Percentiles rank a stretch among this genome's conserved stretches.
Conservation (phyloP, 495 filamentous ascomycete species). For the Aspergillus incahuasiensis region DNA sequence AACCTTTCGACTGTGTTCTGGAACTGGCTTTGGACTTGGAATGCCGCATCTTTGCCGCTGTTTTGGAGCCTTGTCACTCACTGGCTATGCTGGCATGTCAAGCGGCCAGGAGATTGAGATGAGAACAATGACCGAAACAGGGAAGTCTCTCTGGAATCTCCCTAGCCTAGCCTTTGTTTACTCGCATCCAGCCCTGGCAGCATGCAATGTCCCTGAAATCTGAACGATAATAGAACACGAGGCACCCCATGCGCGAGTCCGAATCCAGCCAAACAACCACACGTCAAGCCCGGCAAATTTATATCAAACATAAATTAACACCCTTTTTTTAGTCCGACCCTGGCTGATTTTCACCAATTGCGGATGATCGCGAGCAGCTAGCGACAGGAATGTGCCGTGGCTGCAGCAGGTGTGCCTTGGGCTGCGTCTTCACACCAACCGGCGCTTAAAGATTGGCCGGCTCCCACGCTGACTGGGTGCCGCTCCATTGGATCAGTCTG, state of each 20-base stretch:
- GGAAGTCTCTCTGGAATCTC: no score
- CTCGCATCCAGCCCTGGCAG: no score
- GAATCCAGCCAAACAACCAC: neutral
- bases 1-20: neutral
- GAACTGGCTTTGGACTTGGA: neutral
- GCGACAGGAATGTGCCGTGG: slow-evolving; percentile 15
- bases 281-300: neutral
- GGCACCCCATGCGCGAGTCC: neutral
- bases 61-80: neutral
- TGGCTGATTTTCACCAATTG: neutral
- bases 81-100: neutral
- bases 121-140: no score
- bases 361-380: neutral
- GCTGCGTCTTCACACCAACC: slow-evolving; percentile 17
- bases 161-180: no score
- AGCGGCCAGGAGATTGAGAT: no score
- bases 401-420: slow-evolving; percentile 21
- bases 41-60: neutral
- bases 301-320: neutral
- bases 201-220: neutral
- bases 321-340: neutral
- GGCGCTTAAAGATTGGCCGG: slow-evolving; percentile 30
- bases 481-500: slow-evolving; percentile 7
- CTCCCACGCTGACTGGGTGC: slow-evolving; percentile 14
- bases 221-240: neutral